Conservation (phyloP, 2,329 filamentous ascomycete species). For the Myriangium duriaei region DNA sequence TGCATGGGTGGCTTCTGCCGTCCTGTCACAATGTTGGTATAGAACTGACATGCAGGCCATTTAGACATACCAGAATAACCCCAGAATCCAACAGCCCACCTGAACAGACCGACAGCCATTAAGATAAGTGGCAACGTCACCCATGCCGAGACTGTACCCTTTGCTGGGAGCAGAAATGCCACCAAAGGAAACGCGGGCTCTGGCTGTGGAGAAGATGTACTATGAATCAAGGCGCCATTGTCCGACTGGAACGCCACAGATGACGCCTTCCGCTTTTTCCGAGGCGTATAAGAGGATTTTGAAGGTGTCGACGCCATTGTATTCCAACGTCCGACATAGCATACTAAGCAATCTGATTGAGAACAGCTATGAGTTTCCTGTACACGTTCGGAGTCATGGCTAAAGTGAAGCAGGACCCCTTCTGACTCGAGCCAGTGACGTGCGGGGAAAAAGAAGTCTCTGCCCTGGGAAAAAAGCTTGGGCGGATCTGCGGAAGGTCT, state of each 20-base stretch:
- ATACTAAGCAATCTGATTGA: too few relatives aligned
- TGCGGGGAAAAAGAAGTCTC: not conserved
- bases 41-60: constrained; percentile 13
- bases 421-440: not conserved
- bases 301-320: constrained; percentile 12
- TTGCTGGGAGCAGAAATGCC: constrained; percentile 87
- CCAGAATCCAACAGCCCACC: constrained; percentile 88
- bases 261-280: constrained; percentile 28
- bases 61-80: constrained; percentile 66
- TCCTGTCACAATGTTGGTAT: constrained; percentile 37
- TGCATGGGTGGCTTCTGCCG: constrained; percentile 76
- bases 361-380: too few relatives aligned
- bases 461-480: not conserved
- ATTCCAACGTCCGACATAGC: too few relatives aligned
- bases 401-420: not conserved
- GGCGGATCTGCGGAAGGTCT: not conserved
- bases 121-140: constrained; percentile 75
- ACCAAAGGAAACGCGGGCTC: constrained; percentile 76
- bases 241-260: not conserved
- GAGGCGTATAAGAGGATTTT: constrained; percentile 25
- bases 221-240: constrained; percentile 7
- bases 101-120: constrained; percentile 81
- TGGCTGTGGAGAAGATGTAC: constrained; percentile 16
- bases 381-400: constrained; percentile 2
- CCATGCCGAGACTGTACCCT: constrained; percentile 80